phyloP scores from a whole-genome alignment of 1,139 yeast genomes.

The Waltiozyma sp. region DNA sequence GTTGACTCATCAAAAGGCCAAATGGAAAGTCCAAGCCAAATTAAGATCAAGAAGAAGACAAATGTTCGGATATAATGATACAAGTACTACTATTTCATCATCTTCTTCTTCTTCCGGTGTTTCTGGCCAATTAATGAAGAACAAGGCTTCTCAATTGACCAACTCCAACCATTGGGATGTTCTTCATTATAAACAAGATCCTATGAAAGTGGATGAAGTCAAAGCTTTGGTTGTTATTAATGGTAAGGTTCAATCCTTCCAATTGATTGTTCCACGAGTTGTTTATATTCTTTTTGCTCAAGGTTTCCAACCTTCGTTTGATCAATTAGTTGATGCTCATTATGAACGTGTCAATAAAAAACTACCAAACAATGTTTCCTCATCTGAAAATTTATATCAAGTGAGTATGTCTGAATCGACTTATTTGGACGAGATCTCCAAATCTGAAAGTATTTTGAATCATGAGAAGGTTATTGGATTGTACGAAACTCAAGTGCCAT shows the following conservation, averaged over 20 bases:
- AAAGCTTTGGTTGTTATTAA: constrained; percentile 63
- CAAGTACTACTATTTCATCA: constrained; percentile 34
- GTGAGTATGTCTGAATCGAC: constrained; percentile 57
- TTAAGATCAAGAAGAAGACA: constrained; percentile 63
- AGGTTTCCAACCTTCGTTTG: background rate
- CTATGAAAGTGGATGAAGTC: constrained; percentile 45
- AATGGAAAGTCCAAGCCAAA: constrained; percentile 71
- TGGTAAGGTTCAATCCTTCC: constrained; percentile 63
- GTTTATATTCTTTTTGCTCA: constrained; percentile 59
- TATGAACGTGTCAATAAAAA: constrained; percentile 38
- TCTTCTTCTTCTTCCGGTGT: constrained; percentile 36
- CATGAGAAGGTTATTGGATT: constrained; percentile 56
- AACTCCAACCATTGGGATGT: constrained; percentile 71
- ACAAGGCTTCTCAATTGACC: constrained; percentile 70
- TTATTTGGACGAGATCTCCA: constrained; percentile 44
- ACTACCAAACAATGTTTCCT: constrained; percentile 63
- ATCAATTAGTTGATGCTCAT: constrained; percentile 18
- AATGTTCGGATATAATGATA: constrained; percentile 60
- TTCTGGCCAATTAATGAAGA: constrained; percentile 30
- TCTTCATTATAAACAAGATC: constrained; percentile 55
- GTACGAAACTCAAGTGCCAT: constrained; percentile 63
- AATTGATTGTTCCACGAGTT: constrained; percentile 63
- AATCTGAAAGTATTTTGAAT: constrained; percentile 55
- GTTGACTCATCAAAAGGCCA: constrained; percentile 67
- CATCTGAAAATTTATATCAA: constrained; percentile 40